Conservation (phyloP, 306 rosid species). For the Citrullus mucosospermus region DNA sequence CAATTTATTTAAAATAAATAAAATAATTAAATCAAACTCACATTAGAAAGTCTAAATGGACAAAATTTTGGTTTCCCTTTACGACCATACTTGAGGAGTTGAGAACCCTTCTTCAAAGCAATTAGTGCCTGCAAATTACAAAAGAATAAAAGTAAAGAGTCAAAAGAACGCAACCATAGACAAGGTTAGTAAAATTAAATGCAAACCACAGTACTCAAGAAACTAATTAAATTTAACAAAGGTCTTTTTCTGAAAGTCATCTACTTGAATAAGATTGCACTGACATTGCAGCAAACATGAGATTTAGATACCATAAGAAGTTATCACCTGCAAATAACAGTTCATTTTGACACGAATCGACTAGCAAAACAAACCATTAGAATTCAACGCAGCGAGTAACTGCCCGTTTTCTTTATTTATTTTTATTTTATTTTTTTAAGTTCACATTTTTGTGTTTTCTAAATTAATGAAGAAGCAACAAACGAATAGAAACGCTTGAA, state of each 20-base stretch:
- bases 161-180: background rate
- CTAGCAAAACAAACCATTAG: background rate
- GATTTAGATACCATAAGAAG: background rate
- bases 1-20: background rate
- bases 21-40: conserved; percentile 25
- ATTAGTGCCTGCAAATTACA: conserved; percentile 62
- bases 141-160: background rate
- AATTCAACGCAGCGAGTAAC: background rate
- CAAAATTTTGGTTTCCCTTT: conserved; percentile 96
- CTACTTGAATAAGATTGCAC: background rate
- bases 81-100: conserved; percentile 92
- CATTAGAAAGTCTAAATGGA: conserved; percentile 87
- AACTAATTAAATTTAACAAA: background rate
- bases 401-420: no score
- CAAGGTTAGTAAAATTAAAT: background rate
- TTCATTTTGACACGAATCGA: background rate
- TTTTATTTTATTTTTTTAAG: background rate
- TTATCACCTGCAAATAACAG: background rate
- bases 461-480: background rate
- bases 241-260: background rate
- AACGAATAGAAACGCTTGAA: background rate
- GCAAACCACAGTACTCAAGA: background rate
- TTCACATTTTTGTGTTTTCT: background rate
- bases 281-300: background rate
- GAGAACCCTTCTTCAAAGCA: conserved; percentile 88